Evolutionary conservation across 2,329 filamentous ascomycete genomes (phyloP).

Genomic region (Alternaria triticina): DNA sequence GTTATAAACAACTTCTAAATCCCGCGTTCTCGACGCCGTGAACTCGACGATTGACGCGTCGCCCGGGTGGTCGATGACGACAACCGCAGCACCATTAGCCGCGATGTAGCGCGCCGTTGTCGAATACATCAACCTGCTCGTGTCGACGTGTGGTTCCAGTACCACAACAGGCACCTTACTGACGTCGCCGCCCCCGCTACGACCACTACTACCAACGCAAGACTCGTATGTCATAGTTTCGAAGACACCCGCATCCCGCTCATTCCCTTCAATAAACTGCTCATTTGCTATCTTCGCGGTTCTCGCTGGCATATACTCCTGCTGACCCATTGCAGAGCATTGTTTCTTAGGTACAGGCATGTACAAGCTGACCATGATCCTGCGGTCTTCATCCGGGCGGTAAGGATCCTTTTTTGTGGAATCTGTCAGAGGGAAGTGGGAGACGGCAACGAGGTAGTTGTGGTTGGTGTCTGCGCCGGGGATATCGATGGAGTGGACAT

Average conservation of each 20-base stretch:
- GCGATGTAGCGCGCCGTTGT: constrained; percentile 55
- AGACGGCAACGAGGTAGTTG: constrained; percentile 21
- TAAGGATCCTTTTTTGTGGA: constrained; percentile 9
- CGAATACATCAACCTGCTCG: constrained; percentile 53
- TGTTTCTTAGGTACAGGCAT: constrained; percentile 20
- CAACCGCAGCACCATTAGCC: constrained; percentile 55
- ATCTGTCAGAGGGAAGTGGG: constrained; percentile 19
- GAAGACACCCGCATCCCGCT: constrained; percentile 24
- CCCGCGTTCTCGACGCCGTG: constrained; percentile 7
- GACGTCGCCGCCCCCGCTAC: constrained; percentile 5
- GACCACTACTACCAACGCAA: constrained; percentile 19
- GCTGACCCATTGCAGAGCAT: constrained; percentile 19
- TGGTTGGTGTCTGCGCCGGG: constrained; percentile 23
- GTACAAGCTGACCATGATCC: constrained; percentile 31
- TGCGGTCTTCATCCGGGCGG: constrained; percentile 5
- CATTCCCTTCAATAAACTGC: constrained; percentile 33
- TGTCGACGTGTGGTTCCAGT: constrained; percentile 56
- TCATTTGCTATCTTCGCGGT: constrained; percentile 23
- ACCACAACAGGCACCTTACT: constrained; percentile 40
- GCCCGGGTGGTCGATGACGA: constrained; percentile 59
- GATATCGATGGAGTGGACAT: constrained; percentile 13
- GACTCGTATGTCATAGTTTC: constrained; percentile 21
- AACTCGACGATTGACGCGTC: constrained; percentile 57
- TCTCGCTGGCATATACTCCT: constrained; percentile 27
- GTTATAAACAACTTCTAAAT: constrained; percentile 25